Conservation (phyloP, 2,329 filamentous ascomycete genomes). For the Emmonsia crescens region DNA sequence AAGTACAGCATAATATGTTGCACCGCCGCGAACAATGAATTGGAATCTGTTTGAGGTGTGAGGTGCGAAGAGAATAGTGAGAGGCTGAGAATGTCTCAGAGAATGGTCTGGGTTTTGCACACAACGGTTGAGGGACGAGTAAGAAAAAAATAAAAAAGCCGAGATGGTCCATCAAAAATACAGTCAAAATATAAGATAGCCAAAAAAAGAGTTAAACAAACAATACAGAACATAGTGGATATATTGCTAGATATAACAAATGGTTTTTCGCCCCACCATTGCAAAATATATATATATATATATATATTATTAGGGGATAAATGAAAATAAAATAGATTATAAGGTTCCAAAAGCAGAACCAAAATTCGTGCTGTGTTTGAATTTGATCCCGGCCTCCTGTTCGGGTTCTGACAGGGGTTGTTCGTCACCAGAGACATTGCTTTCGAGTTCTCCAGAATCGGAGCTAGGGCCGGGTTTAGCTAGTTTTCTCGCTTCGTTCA, state of each 20-base stretch:
- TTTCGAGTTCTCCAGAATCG: conserved; percentile 9
- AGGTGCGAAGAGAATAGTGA: not conserved
- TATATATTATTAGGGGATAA: not conserved
- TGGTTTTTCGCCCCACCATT: too few relatives aligned
- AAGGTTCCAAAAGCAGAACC: conserved; percentile 35
- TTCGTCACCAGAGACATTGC: conserved; percentile 18
- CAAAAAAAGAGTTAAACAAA: not conserved
- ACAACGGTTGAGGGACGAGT: not conserved
- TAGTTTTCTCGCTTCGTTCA: conserved; percentile 29
- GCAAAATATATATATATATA: not conserved
- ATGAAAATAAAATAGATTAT: not conserved
- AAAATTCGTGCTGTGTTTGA: conserved; percentile 38
- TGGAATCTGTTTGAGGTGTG: not conserved
- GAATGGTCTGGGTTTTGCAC: not conserved
- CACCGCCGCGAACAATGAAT: not conserved
- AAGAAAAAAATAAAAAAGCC: too few relatives aligned
- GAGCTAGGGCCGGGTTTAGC: conserved; percentile 16
- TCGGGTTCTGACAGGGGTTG: conserved; percentile 21
- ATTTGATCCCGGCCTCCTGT: conserved; percentile 33
- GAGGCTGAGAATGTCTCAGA: not conserved
- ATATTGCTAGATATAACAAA: not conserved
- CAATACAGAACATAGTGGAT: not conserved
- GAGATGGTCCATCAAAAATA: not conserved
- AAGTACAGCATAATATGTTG: not conserved
- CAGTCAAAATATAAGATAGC: not conserved